Evolutionary conservation across 768 basidiomycete species (phyloP).

Genomic region (Asterophora lycoperdoides): DNA sequence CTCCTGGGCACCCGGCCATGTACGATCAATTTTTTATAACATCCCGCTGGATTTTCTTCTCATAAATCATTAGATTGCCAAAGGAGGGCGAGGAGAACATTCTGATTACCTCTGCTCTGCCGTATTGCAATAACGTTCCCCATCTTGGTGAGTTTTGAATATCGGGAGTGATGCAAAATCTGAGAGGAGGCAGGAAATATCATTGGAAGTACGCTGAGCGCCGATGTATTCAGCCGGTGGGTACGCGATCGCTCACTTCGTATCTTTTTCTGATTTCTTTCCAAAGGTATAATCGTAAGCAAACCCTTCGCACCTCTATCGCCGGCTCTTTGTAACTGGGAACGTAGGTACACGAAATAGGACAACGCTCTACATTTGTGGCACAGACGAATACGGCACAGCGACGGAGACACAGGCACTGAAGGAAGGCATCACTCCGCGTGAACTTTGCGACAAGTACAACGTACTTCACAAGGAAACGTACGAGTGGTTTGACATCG

Average conservation of each 20-base stretch:
- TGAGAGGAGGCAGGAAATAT: constrained; percentile 59
- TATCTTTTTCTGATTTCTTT: constrained; percentile 2
- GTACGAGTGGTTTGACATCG: constrained; percentile 97
- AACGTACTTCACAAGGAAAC: constrained; percentile 83
- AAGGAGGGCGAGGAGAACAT: constrained; percentile 84
- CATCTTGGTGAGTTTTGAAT: constrained; percentile 68
- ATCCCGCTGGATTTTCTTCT: constrained; percentile 9
- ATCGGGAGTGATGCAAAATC: constrained; percentile 9
- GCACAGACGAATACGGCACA: constrained; percentile 99
- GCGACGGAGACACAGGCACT: constrained; percentile 97
- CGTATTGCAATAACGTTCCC: constrained; percentile 96
- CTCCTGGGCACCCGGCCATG: constrained; percentile 50
- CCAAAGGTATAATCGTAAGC: constrained; percentile 55
- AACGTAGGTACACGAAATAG: constrained; percentile 68
- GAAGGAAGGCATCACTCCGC: constrained; percentile 78
- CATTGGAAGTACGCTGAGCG: constrained; percentile 94
- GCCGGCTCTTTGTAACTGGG: neutral
- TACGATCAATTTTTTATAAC: constrained; percentile 24
- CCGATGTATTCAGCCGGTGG: constrained; percentile 93
- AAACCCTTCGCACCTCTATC: neutral
- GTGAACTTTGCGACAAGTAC: constrained; percentile 88
- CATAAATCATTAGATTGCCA: constrained; percentile 45
- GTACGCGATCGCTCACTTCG: constrained; percentile 23
- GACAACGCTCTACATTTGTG: constrained; percentile 91
- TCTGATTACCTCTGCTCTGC: constrained; percentile 91